Base-by-base conservation (phyloP, 106 monocot species). In the Dendrobium huoshanense region DNA sequence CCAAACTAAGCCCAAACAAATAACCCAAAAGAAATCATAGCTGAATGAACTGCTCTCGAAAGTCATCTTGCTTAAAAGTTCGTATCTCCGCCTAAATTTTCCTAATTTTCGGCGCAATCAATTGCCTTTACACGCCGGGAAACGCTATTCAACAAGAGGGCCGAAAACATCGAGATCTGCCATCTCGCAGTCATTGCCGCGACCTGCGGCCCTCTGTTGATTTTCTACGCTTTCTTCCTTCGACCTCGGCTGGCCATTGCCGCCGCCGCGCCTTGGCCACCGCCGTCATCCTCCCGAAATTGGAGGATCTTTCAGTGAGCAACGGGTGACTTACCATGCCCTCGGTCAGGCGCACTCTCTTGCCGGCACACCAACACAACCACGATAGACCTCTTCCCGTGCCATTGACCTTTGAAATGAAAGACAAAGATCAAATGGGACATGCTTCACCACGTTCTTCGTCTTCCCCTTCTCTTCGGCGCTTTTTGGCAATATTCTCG, bases 301-400 rank as follows among this genome's bases (percentile, higher is more conserved):
- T 43, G 74, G 74, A 74, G 20, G 41, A 74, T 9, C 43, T 74
- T 74, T 18, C 43, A 44, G 15, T 20, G n/a, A 41, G 19, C 1
- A 6, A 20, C 74, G 74, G 74, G 10, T 37, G 70, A 74, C 7
- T 19, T 74, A 68, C 41, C 41, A 87, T 88, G 88, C 85, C 82
- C 25, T 88, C 85, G 41, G 82, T 85, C 85, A 85, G 88, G 9
- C 84, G 88, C 41, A 77, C 82, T 3, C 70, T 82, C 27, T 79
- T 78, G 17, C 81, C 87, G 13, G 74, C 77, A 17, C 42, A 59
- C 59, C 78, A 82, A 3, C 59, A 79, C 22, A 74, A 45, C 10
- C 45, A 48, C 25, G 79, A 54, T 31, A 61, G 19, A 41, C 20
- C 44, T 55, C 75, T 41, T 43, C 19, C 67, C 40, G n/a, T 49